phyloP scores from a whole-genome alignment of 805 yeast species.

The Hanseniaspora meyeri region DNA sequence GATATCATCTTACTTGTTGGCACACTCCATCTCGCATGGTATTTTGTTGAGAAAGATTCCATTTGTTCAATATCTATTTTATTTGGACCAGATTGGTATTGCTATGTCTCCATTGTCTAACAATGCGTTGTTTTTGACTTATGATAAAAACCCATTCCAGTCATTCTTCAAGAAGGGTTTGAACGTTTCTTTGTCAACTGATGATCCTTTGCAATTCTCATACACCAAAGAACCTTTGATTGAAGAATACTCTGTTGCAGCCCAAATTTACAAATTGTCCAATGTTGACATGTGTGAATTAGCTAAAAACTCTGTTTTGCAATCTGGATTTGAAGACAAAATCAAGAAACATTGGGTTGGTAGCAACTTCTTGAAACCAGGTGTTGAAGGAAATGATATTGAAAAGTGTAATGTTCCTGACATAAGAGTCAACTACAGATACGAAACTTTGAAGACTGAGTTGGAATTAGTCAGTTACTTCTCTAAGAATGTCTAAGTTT shows the following conservation, averaged over 20 bases:
- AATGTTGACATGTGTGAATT: slow-evolving; percentile 96
- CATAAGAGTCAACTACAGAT: slow-evolving; percentile 70
- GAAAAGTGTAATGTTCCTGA: slow-evolving; percentile 93
- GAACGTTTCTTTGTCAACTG: slow-evolving; percentile 88
- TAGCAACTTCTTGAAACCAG: slow-evolving; percentile 41
- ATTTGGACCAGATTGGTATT: slow-evolving; percentile 86
- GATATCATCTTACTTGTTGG: slow-evolving; percentile 73
- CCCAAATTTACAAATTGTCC: slow-evolving; percentile 87
- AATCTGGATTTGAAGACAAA: slow-evolving; percentile 84
- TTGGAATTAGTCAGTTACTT: slow-evolving; percentile 55
- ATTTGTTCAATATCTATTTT: slow-evolving; percentile 83
- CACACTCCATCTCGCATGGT: slow-evolving; percentile 93
- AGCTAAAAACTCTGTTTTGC: slow-evolving; percentile 82
- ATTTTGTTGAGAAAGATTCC: slow-evolving; percentile 87
- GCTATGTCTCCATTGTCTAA: slow-evolving; percentile 98
- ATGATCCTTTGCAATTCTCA: slow-evolving; percentile 94
- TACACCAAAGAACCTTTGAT: slow-evolving; percentile 94
- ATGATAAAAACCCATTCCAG: slow-evolving; percentile 93
- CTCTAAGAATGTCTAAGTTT: slow-evolving; percentile 24
- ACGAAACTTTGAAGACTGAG: slow-evolving; percentile 64
- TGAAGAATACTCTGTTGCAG: slow-evolving; percentile 96
- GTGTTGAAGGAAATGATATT: slow-evolving; percentile 73
- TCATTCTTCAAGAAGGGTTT: slow-evolving; percentile 83
- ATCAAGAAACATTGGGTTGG: slow-evolving; percentile 93
- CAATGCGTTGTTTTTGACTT: slow-evolving; percentile 87